Percentiles rank a stretch among this genome's conserved stretches.
phyloP scores from a whole-genome alignment of 192 early-diverging fungal species.

The Glomus cerebriforme region DNA sequence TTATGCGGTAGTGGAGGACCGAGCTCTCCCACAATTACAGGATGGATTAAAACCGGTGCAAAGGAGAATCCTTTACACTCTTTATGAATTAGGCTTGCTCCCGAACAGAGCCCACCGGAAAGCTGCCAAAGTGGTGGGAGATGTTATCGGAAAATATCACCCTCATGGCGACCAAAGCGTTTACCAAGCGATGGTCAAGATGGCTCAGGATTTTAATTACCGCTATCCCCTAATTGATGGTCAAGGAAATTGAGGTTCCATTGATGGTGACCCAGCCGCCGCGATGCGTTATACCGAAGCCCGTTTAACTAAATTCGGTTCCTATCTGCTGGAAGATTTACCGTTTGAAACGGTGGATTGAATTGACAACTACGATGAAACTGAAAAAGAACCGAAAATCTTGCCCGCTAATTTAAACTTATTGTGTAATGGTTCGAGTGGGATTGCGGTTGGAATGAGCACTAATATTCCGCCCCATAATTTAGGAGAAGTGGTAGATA shows the following conservation, averaged over 20 bases:
- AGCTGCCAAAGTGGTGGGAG: neutral
- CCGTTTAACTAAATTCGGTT: slow-evolving; percentile 18
- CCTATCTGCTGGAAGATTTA: slow-evolving; percentile 8
- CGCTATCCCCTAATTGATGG: slow-evolving; percentile 12
- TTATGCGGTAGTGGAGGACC: too few relatives aligned
- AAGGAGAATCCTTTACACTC: too few relatives aligned
- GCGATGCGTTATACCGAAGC: slow-evolving; percentile 18
- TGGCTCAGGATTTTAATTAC: slow-evolving; percentile 11
- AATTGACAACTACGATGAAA: slow-evolving; percentile 1
- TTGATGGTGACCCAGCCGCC: slow-evolving; percentile 3
- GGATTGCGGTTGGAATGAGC: slow-evolving; percentile 19
- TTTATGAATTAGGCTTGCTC: too few relatives aligned
- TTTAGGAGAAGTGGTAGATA: slow-evolving; percentile 17
- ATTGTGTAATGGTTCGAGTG: slow-evolving; percentile 18
- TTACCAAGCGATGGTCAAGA: slow-evolving; percentile 20
- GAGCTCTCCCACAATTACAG: too few relatives aligned
- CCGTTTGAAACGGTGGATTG: slow-evolving; percentile 4
- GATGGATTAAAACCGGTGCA: too few relatives aligned
- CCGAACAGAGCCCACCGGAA: neutral
- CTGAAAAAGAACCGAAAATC: slow-evolving; percentile 1
- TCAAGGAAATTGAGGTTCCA: slow-evolving; percentile 15
- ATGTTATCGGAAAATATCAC: slow-evolving; percentile 7
- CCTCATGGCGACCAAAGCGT: slow-evolving; percentile 2
- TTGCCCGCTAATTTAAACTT: neutral
- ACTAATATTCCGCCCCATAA: slow-evolving; percentile 8